phyloP scores from a whole-genome alignment of 306 rosid genomes.

The Acacia acuminata region DNA sequence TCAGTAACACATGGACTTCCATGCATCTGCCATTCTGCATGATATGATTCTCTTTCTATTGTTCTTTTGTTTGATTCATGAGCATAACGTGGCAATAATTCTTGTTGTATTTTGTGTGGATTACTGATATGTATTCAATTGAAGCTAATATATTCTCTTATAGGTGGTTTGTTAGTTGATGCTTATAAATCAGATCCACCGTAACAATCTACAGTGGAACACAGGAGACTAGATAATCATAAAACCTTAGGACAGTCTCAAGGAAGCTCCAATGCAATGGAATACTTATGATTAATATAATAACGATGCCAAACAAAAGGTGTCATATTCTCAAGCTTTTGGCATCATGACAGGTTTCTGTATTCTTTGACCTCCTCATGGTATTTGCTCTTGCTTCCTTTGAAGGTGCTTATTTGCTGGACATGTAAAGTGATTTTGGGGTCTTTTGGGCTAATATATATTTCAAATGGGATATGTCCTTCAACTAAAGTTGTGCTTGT shows the following conservation, averaged over 20 bases:
- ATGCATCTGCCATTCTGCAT: neutral
- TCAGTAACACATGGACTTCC: constrained; percentile 13
- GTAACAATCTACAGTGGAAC: neutral
- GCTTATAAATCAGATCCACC: neutral
- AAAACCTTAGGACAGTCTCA: neutral
- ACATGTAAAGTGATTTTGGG: constrained; percentile 13
- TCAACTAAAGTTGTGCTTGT: neutral
- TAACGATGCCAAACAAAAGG: neutral
- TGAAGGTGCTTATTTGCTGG: neutral
- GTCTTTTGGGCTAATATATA: too few species aligned
- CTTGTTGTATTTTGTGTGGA: neutral
- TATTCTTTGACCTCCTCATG: neutral
- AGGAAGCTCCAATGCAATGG: neutral
- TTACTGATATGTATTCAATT: neutral
- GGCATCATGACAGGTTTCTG: neutral
- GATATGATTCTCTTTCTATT: constrained; percentile 12
- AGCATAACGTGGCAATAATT: constrained; percentile 2
- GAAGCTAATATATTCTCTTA: neutral
- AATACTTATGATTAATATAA: neutral
- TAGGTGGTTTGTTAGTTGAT: neutral
- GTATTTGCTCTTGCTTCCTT: neutral
- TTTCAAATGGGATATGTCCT: neutral
- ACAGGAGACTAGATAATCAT: neutral
- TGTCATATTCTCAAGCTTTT: neutral
- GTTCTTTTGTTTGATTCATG: constrained; percentile 19